A percentile compares a stretch with the other conserved stretches of the same genome.
phyloP scores from a whole-genome alignment of 169 alveolate species.

The Babesia sp. region DNA sequence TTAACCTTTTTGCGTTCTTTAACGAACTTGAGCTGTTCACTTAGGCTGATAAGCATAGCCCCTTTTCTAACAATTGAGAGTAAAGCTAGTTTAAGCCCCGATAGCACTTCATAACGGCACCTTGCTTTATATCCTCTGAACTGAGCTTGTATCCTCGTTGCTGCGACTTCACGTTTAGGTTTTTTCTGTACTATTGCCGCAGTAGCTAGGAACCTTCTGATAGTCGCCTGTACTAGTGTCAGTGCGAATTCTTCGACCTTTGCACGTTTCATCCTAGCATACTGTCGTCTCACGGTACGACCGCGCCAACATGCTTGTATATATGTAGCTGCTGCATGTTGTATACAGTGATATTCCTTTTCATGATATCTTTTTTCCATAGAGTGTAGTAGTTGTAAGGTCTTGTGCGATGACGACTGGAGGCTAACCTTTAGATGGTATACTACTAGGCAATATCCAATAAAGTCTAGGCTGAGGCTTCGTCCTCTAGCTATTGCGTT shows the following conservation, averaged over 20 bases:
- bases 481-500: conserved; percentile 6
- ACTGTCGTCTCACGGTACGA: conserved; percentile 25
- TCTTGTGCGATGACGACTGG: conserved; percentile 31
- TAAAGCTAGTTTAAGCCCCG: conserved; percentile 64
- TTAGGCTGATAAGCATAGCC: conserved; percentile 67
- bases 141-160: conserved; percentile 50
- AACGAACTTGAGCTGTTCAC: conserved; percentile 62
- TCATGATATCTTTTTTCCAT: conserved; percentile 65
- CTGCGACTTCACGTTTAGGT: conserved; percentile 32
- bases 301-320: conserved; percentile 78
- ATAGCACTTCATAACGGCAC: conserved; percentile 29
- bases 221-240: conserved; percentile 32
- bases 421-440: conserved; percentile 38
- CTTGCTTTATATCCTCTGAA: conserved; percentile 60
- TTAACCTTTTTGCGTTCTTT: conserved; percentile 63
- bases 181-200: conserved; percentile 12
- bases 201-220: conserved; percentile 52
- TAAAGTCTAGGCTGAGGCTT: conserved; percentile 8
- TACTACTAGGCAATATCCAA: conserved; percentile 27
- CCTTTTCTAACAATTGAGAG: conserved; percentile 75
- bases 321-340: conserved; percentile 73
- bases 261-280: conserved; percentile 9
- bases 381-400: conserved; percentile 39
- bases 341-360: conserved; percentile 64
- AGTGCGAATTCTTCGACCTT: conserved; percentile 46